Conservation (phyloP, 768 basidiomycete genomes). For the Tricholoma hemisulphureum region DNA sequence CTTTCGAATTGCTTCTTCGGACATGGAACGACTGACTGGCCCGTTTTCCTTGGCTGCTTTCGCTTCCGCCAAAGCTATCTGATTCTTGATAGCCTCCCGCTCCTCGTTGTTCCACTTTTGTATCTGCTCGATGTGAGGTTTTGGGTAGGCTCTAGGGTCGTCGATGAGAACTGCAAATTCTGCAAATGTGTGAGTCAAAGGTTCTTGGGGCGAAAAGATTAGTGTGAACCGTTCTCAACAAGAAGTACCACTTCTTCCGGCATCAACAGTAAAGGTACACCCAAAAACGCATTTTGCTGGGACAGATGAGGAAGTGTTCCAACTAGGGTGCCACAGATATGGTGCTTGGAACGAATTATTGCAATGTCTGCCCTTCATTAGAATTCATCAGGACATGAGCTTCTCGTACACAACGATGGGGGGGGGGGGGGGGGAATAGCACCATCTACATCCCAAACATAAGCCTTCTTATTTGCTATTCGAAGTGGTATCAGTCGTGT, state of each 20-base stretch:
- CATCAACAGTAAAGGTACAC: constrained; percentile 82
- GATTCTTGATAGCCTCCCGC: constrained; percentile 43
- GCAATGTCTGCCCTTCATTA: constrained; percentile 62
- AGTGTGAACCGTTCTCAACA: constrained; percentile 67
- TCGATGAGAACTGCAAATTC: constrained; percentile 78
- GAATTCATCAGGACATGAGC: constrained; percentile 9
- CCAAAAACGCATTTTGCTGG: constrained; percentile 96
- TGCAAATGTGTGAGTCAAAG: constrained; percentile 30
- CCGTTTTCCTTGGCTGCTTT: constrained; percentile 48
- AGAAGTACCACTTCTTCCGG: constrained; percentile 92
- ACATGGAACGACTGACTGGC: constrained; percentile 39
- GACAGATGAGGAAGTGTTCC: constrained; percentile 94
- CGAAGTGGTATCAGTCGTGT: constrained; percentile 55
- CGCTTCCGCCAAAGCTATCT: constrained; percentile 48
- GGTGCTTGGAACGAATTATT: constrained; percentile 73
- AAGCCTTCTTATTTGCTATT: constrained; percentile 76
- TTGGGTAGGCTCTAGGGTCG: constrained; percentile 57
- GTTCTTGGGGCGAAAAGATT: background rate
- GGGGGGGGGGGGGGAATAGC: constrained; percentile 11
- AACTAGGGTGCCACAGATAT: constrained; percentile 78
- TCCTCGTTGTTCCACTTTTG: constrained; percentile 53
- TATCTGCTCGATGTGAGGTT: constrained; percentile 48
- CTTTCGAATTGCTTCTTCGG: constrained; percentile 66
- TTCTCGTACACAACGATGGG: background rate
- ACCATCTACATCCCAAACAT: constrained; percentile 91